Base-by-base conservation (phyloP, 2,329 filamentous ascomycete genomes). In the Gaeumannomyces tritici region DNA sequence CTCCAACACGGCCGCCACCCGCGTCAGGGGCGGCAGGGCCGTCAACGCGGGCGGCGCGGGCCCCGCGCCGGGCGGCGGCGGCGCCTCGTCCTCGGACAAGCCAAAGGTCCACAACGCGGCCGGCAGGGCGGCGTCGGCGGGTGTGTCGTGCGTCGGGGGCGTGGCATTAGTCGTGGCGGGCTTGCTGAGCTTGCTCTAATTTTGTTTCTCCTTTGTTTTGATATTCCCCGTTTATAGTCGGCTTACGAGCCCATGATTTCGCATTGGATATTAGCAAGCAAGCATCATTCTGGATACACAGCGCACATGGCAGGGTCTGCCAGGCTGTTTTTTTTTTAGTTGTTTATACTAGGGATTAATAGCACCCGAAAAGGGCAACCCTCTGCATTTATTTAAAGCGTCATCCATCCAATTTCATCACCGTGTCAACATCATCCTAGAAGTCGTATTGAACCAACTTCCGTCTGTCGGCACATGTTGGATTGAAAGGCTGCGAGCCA, bases 1-100 rank as follows among this genome's bases (percentile, higher is more conserved):
- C n/a, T 69, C 79, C 5, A 73, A 74, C 33, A 75, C 76, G 2
- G 64, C 58, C 18, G 61, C 51, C 6, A 21, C 29, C 47, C 27
- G 27, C 27, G 47, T 56, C n/a, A 35, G 24, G 27, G 60, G 60
- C 59, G 27, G 42, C n/a, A 61, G 26, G 47, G 3, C 47, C 15
- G 21, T 35, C 55, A 57, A 31, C 55, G 9, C 24, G 2, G 27
- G 24, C 24, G 27, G 51, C 8, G 18, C 51, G 5, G 51, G 51
- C 12, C 24, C 54, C n/a, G 54, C n/a, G 26, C 26, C 54, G 1
- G n/a, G n/a, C 18, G 26, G 24, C n/a, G 35, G 59, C 3, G 13
- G 26, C n/a, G 54, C n/a, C 54, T 42, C n/a, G n/a, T 33, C 13
- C 18, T 35, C 29, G 29, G 57, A 28, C n/a, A 26, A 28, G 18